Conservation (phyloP, 805 yeast genomes). For the Starmerella asiatica region DNA sequence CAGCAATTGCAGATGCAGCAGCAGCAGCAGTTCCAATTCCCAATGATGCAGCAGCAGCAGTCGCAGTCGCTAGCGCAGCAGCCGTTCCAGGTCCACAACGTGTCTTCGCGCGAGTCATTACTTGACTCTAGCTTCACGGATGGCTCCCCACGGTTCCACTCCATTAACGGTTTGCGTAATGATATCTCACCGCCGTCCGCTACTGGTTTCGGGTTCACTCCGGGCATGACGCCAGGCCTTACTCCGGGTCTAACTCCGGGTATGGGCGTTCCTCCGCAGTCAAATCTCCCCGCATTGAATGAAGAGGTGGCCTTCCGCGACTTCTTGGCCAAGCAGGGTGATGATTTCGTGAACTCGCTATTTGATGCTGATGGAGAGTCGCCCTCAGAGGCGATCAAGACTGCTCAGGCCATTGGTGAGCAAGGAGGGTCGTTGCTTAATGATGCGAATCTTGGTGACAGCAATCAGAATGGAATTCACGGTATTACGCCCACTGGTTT, state of each 20-base stretch:
- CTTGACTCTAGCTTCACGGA: background rate
- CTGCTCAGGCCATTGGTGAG: background rate
- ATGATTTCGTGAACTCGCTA: conserved; percentile 20
- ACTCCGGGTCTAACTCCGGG: conserved; percentile 15
- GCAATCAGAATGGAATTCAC: background rate
- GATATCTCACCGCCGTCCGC: background rate
- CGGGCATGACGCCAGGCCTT: conserved; percentile 12
- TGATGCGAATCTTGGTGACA: background rate
- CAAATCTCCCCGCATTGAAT: background rate
- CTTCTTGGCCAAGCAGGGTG: conserved; percentile 16
- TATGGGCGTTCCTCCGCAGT: conserved; percentile 8
- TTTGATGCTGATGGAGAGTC: conserved; percentile 13
- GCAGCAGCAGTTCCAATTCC: background rate
- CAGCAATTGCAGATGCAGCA: background rate
- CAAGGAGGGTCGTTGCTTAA: background rate
- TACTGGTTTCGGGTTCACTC: conserved; percentile 1
- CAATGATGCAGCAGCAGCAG: background rate
- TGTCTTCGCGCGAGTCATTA: background rate
- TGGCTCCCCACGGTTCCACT: background rate
- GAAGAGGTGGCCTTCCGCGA: conserved; percentile 8
- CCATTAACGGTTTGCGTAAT: background rate
- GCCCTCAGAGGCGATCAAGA: background rate
- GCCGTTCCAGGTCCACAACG: background rate
- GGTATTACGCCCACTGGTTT: background rate
- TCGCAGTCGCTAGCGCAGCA: background rate